Evolutionary conservation across 208 protist genomes (phyloP), one percentile per base, ranked within the genome.

Genomic region (Angomonas desouzai): DNA sequence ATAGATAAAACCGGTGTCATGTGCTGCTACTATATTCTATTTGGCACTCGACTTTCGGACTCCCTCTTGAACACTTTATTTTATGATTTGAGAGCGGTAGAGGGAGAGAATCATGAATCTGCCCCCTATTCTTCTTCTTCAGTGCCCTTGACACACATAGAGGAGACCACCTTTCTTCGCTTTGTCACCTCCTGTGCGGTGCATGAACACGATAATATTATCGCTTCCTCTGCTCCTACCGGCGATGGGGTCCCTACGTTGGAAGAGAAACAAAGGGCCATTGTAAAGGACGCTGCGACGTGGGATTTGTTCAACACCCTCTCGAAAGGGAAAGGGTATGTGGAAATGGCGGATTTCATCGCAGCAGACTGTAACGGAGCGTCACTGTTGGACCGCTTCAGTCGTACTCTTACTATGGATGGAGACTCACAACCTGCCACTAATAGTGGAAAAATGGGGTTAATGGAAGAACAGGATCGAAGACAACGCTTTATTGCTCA

Each of bases 11-110:
- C 20, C 6, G 45, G 45, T 3, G 45, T 23, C 3, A 51, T 27
- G 45, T 51, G 45, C 45, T 51, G 45, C 20, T 51, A 51, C 20
- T 51, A 51, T 23, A 51, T 51, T 51, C 18, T 51, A 13, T 51
- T 51, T 23, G 45, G 45, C 45, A 9, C 45, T 16, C 18, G 20
- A 6, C 45, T 51, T 13, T 51, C 45, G 18, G 45, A 51, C 9
- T 27, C 18, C 45, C 45, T 51, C 45, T 51, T 51, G 45, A 13
- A 23, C 18, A 23, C 18, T 23, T 4, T 51, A 4, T 51, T 51
- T 43, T 43, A 43, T 13, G 13, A 43, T 43, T 6, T 43, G 36
- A 43, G 13, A 43, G 36, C 36, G 13, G 6, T 43, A 43, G 36
- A 43, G 9, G 36, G 36, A 18, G 36, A 43, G 13, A 43, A 6